Conservation (phyloP, 257 asterid species). For the Lithospermum erythrorhizon region DNA sequence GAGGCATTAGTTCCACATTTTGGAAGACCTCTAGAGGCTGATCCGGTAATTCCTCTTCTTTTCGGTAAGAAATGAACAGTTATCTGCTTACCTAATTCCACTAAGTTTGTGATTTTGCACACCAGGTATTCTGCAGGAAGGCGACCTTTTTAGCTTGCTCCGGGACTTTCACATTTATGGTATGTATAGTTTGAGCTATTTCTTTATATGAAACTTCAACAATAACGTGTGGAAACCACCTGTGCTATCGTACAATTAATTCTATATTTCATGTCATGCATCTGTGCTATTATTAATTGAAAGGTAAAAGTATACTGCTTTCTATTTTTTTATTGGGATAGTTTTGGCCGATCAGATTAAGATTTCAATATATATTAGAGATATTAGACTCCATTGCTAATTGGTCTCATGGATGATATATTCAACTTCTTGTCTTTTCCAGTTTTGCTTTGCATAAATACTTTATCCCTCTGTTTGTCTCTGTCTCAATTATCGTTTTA, state of each 20-base stretch:
- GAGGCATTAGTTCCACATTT: constrained; percentile 52
- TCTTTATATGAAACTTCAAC: neutral
- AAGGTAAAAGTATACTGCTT: neutral
- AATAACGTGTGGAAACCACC: no score
- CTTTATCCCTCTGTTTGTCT: neutral
- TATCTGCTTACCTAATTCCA: constrained; percentile 5
- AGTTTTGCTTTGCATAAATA: no score
- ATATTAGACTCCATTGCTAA: no score
- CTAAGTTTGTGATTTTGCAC: constrained; percentile 14
- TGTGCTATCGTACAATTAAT: neutral
- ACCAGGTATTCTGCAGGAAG: constrained; percentile 81
- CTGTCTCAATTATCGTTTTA: neutral
- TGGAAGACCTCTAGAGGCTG: constrained; percentile 89
- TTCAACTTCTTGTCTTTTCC: no score
- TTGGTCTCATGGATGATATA: no score
- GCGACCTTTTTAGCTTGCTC: constrained; percentile 64
- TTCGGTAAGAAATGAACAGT: constrained; percentile 7
- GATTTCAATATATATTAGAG: no score
- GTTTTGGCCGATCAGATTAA: neutral
- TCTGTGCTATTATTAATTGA: neutral
- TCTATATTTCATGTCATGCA: neutral
- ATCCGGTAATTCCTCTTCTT: constrained; percentile 47
- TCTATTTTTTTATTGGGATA: neutral
- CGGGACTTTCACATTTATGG: constrained; percentile 75
- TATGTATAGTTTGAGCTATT: constrained; percentile 17